Base-by-base conservation (phyloP, 768 basidiomycete species). In the Lactarius trivialis region DNA sequence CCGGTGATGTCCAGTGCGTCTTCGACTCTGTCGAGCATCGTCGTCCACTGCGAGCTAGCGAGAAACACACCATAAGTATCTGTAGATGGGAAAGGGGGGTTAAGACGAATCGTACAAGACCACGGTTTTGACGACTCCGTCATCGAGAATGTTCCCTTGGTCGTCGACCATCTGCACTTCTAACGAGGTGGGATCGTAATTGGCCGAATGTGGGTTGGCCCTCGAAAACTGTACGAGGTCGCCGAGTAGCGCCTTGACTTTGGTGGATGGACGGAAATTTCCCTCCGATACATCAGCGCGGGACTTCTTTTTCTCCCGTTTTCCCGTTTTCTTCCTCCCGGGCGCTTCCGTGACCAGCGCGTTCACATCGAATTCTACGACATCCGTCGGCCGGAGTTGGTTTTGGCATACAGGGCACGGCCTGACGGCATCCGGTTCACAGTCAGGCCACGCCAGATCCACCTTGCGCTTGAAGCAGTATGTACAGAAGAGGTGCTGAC, bases 11-110 rank as follows among this genome's bases (percentile, higher is more conserved):
- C 88, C 33, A 98, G 74, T 33, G 93, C 94, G 67, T 95, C 93
- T 73, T 95, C 93, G 57, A 98, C 82, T 72, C 91, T 91, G 75
- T 93, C 91, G 39, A 95, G 84, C 93, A 95, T 95, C 37, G 83
- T 81, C 4, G 93, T 96, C 93, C 93, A 96, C 72, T 95, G 93
- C 6, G 92, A 94, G 74, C 92, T 94, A 71, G 34, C 28, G 50
- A 37, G 32, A 21, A 15, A 58, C 14, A 54, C 37, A 39, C 19
- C n/a, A 30, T 11, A 48, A 52, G 48, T 55, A 59, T 50, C 8
- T 39, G 37, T 52, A 68, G 30, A 62, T 54, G 51, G 50, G 58
- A 17, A 55, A 57, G 63, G 30, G 58, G 63, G n/a, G n/a, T n/a
- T 36, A 48, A 57, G 33, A 51, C 3, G 32, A 12, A 49, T 82